phyloP scores from a whole-genome alignment of 1,139 yeast species.

The Lodderomyces parapsilosis region DNA sequence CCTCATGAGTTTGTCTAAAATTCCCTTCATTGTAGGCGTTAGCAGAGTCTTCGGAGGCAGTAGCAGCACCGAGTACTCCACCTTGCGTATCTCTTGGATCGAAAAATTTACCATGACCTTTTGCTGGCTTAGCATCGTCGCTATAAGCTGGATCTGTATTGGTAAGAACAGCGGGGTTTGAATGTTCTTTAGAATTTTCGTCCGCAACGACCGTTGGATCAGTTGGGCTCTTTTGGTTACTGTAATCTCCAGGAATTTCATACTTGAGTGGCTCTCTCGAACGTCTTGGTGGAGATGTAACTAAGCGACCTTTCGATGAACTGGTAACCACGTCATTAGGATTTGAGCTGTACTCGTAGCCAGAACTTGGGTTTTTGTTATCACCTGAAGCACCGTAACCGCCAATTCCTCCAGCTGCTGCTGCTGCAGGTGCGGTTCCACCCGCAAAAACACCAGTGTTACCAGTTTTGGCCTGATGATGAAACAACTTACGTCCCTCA shows the following conservation, averaged over 20 bases:
- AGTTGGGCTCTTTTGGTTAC: constrained; percentile 32
- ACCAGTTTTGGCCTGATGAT: constrained; percentile 8
- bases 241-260: constrained; percentile 31
- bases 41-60: constrained; percentile 8
- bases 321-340: constrained; percentile 14
- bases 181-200: constrained; percentile 9
- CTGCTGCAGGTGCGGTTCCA: constrained; percentile 4
- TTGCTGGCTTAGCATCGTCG: constrained; percentile 26
- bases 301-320: constrained; percentile 31
- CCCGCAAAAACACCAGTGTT: constrained; percentile 3
- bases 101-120: constrained; percentile 34
- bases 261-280: constrained; percentile 29
- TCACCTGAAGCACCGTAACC: constrained; percentile 8
- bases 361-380: constrained; percentile 2
- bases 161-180: constrained; percentile 8
- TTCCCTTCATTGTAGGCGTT: constrained; percentile 17
- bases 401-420: constrained; percentile 7
- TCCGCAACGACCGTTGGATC: constrained; percentile 22
- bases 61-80: constrained; percentile 11
- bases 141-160: constrained; percentile 28
- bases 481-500: constrained; percentile 12
- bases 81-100: constrained; percentile 34
- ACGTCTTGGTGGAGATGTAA: constrained; percentile 31
- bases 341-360: constrained; percentile 4
- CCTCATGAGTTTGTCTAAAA: constrained; percentile 3